Percentiles rank a stretch among this genome's conserved stretches.
Evolutionary conservation across 2,329 filamentous ascomycete genomes (phyloP).

Genomic region (Podosphaera fusca): DNA sequence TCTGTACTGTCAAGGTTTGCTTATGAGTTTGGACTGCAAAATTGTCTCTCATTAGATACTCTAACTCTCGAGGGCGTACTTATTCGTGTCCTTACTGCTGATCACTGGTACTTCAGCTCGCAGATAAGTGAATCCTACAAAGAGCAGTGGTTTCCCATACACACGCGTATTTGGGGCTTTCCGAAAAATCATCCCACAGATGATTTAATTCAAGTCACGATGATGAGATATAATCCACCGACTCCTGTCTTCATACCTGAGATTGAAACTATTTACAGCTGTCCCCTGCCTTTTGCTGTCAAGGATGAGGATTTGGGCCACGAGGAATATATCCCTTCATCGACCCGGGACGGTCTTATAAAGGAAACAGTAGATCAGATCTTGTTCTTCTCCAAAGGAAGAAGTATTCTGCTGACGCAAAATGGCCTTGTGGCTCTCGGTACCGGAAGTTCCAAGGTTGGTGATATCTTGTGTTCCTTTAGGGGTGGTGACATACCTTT

Average conservation of each 20-base stretch:
- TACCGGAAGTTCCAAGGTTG: not conserved
- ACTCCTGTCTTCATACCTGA: too few relatives aligned
- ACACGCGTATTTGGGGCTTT: not conserved
- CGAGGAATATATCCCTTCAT: not conserved
- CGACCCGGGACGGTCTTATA: not conserved
- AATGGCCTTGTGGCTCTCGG: conserved; percentile 1
- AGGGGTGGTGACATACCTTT: conserved; percentile 2
- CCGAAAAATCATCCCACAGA: not conserved
- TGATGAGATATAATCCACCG: too few relatives aligned
- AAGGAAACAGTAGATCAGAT: not conserved
- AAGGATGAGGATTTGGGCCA: not conserved
- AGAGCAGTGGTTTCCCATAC: not conserved
- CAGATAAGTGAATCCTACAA: not conserved
- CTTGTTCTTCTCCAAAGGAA: conserved; percentile 1
- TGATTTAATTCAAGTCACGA: too few relatives aligned
- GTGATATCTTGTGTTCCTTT: conserved; percentile 2
- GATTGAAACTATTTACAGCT: not conserved
- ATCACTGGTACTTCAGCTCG: not conserved
- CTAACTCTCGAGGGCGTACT: not conserved
- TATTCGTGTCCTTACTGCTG: not conserved
- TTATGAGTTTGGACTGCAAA: not conserved
- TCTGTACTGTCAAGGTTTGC: not conserved
- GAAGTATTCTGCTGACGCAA: conserved; percentile 2
- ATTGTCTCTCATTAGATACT: not conserved
- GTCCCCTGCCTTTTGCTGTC: not conserved